These are phyloP conservation scores for Tephrocybe sp. DNA, from an alignment of 768 basidiomycete species.

Conservation along the genomic window DNA sequence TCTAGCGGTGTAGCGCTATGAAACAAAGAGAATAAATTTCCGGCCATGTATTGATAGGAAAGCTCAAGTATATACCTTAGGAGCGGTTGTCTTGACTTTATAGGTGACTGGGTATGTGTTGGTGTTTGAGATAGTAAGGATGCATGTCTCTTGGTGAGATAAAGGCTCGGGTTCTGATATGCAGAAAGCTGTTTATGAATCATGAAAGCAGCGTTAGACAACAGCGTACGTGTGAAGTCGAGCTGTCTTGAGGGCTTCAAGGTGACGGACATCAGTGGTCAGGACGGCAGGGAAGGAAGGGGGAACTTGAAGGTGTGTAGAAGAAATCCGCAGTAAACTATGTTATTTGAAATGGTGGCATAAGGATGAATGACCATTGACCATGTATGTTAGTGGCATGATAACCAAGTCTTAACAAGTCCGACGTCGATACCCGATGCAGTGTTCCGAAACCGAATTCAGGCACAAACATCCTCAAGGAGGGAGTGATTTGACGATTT, in stretches of 20 bases:
- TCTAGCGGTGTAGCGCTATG: slow-evolving; percentile 1
- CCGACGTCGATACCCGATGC: too few relatives aligned
- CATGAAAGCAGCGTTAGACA: not conserved
- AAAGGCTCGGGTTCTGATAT: not conserved
- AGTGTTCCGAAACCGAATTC: too few relatives aligned
- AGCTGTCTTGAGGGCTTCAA: slow-evolving; percentile 65
- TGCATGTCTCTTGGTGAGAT: not conserved
- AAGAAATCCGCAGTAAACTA: too few relatives aligned
- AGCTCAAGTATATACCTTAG: not conserved
- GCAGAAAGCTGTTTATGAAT: not conserved
- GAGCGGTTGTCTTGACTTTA: slow-evolving; percentile 6
- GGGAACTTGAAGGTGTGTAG: too few relatives aligned
- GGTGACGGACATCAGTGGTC: slow-evolving; percentile 53
- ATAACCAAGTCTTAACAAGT: too few relatives aligned
- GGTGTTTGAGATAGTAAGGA: slow-evolving; percentile 1
- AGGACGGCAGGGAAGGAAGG: too few relatives aligned
- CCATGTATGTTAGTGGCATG: too few relatives aligned
- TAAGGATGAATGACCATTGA: too few relatives aligned
- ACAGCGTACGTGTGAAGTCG: not conserved
- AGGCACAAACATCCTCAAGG: too few relatives aligned
- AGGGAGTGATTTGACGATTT: not conserved
- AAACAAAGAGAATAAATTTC: not conserved
- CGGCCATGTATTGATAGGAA: not conserved
- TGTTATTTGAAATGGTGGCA: too few relatives aligned
- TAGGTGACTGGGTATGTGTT: not conserved